Evolutionary conservation across 495 filamentous ascomycete species (phyloP), one percentile per base, ranked within the genome.

Genomic region (Cairneyella variabilis): DNA sequence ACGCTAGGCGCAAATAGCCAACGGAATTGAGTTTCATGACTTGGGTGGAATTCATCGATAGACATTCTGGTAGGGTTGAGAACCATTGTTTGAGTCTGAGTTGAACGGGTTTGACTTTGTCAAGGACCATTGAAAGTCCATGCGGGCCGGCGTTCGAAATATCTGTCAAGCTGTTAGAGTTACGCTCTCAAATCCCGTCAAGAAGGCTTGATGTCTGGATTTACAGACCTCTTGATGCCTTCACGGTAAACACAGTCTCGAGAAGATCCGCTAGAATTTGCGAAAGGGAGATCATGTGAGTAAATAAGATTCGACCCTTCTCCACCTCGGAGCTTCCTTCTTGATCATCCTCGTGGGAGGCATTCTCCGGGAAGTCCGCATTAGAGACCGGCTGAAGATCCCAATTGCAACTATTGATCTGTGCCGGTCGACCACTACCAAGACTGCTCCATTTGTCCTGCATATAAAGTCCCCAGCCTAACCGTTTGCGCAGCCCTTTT

Each of bases 371-470:
- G 60, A 92, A 92, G 64, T 95, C 90, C 18, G 79, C 76, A 23
- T 77, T 72, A 14, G 74, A 77, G 28, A 93, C 71, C 16, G 77
- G 68, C 51, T 82, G 79, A 4, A 95, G 88, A 17, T 83, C 88
- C 90, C 89, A 95, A 64, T 95, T 90, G 21, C 83, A 77, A 20
- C 76, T 70, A 44, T 85, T 84, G 58, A 91, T 89, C 60, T 90
- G 88, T 6, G 89, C 85, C 3, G 90, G 90, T 11, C 89, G 80
- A 20, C 91, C 90, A 61, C 90, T 83, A n/a, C 90, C 83, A 14
- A 96, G 72, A 23, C 85, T 84, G 28, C 83, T 84, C 90, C 91
- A 96, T 71, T 92, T 95, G 59, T 95, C 91, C 63, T 93, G 86
- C 82, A 90, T 88, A 63, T 88, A 96, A 41, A 96, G 71, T 1